These are phyloP conservation scores for Neophaeococcomyces aloes DNA, from an alignment of 2,329 filamentous ascomycete species.

Conservation along the genomic window DNA sequence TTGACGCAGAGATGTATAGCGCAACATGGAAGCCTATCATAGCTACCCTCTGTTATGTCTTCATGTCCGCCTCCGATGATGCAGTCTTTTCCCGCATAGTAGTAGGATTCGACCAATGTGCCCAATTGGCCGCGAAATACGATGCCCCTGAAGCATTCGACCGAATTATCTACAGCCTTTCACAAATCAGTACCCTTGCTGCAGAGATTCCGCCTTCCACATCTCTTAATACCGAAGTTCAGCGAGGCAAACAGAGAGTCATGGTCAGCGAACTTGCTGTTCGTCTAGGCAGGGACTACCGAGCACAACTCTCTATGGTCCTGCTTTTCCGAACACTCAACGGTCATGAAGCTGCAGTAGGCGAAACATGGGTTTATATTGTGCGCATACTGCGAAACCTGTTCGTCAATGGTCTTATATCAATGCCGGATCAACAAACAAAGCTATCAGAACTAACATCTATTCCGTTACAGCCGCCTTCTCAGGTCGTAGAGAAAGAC, in stretches of 20 bases:
- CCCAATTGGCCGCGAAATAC: slow-evolving; percentile 80
- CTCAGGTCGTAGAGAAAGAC: slow-evolving; percentile 83
- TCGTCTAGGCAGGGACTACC: slow-evolving; percentile 85
- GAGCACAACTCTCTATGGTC: slow-evolving; percentile 84
- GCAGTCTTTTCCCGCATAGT: slow-evolving; percentile 89
- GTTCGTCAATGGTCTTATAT: slow-evolving; percentile 85
- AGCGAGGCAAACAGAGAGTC: slow-evolving; percentile 72
- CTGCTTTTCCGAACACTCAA: slow-evolving; percentile 90
- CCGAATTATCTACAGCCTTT: slow-evolving; percentile 81
- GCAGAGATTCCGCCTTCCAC: slow-evolving; percentile 69
- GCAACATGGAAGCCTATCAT: slow-evolving; percentile 93
- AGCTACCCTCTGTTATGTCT: slow-evolving; percentile 91
- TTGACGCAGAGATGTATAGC: slow-evolving; percentile 94
- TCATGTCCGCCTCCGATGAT: slow-evolving; percentile 97
- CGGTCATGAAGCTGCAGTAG: slow-evolving; percentile 68
- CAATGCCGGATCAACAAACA: slow-evolving; percentile 48
- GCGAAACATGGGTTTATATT: slow-evolving; percentile 52
- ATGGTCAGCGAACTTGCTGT: slow-evolving; percentile 99
- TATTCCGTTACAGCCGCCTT: slow-evolving; percentile 83
- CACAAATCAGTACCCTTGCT: slow-evolving; percentile 80
- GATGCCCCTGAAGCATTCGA: slow-evolving; percentile 76
- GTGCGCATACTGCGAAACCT: slow-evolving; percentile 89
- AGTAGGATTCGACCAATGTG: slow-evolving; percentile 90
- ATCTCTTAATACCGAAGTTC: slow-evolving; percentile 85
- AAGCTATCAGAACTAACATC: slow-evolving; percentile 49